Base-by-base conservation (phyloP, 495 filamentous ascomycete species). In the Hypoxylon fuscum region DNA sequence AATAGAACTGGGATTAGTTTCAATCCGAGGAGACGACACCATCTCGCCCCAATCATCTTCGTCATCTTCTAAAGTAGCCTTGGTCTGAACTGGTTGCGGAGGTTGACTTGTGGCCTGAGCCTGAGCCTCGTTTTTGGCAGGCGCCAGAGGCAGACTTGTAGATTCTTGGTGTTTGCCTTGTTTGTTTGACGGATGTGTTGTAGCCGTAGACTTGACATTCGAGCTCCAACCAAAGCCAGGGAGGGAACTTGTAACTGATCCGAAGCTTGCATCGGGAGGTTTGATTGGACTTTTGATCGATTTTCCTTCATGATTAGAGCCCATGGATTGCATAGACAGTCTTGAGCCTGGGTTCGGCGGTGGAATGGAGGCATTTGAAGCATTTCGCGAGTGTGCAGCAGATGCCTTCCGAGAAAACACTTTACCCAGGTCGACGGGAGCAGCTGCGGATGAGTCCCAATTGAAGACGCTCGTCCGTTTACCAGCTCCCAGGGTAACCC, bases 1-100 rank as follows among this genome's bases (percentile, higher is more conserved):
- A 34, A 31, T 40, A 32, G 41, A 17, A n/a, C 12, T 25, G 21
- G 59, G 53, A 0, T 68, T 49, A 22, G 69, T 50, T 5, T 66
- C 44, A 3, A 62, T 58, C 4, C 55, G 55, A 22, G 82, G 80
- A 1, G 82, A 83, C 7, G 77, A 75, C 1, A 84, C 73, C 81
- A 84, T 82, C 53, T 84, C 82, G 11, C 82, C 82, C 82, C 82
- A 84, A 18, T 81, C 80, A 54, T 81, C n/a, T n/a, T n/a, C 81
- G 11, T 81, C 75, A n/a, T 76, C 73, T 12, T 76, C 75, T 0
- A 32, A 8, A 23, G 12, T 25, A 11, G 31, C 10, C 20, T 50
- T 42, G 25, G 25, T 54, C 6, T 56, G 25, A 2, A 9, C 42
- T 32, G 37, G 21, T 5, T 54, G 27, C 10, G 29, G 14, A 4